These are phyloP conservation scores for Solioccasus polychromus DNA, from an alignment of 768 basidiomycete genomes.

Conservation along the genomic window DNA sequence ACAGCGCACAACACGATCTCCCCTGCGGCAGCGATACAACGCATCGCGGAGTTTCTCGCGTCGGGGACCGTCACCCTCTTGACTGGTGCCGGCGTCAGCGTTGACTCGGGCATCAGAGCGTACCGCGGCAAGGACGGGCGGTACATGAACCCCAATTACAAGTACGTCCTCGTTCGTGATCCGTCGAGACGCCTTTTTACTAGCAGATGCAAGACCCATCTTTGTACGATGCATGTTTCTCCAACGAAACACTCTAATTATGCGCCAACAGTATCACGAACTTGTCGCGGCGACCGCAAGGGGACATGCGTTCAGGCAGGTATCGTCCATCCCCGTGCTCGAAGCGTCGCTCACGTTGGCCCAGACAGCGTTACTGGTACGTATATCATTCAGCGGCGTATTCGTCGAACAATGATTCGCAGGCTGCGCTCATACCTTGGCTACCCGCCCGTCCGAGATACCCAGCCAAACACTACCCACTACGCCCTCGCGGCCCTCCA, in stretches of 20 bases:
- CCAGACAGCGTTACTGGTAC: constrained; percentile 82
- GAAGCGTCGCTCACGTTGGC: constrained; percentile 6
- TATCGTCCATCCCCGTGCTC: constrained; percentile 5
- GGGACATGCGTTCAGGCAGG: constrained; percentile 70
- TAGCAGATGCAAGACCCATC: constrained; percentile 47
- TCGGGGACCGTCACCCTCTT: constrained; percentile 71
- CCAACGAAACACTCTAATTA: constrained; percentile 10
- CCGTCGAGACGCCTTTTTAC: not conserved
- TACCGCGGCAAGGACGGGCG: constrained; percentile 84
- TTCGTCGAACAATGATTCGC: not conserved
- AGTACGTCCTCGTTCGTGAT: constrained; percentile 51
- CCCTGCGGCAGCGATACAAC: constrained; percentile 52
- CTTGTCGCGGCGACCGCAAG: constrained; percentile 67
- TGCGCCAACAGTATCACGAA: constrained; percentile 62
- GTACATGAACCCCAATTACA: constrained; percentile 90
- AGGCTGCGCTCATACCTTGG: constrained; percentile 76
- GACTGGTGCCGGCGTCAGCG: constrained; percentile 92
- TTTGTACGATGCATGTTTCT: constrained; percentile 35
- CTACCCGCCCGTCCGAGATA: constrained; percentile 82
- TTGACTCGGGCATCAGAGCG: constrained; percentile 94
- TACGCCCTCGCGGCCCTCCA: constrained; percentile 83
- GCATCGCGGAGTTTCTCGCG: constrained; percentile 62
- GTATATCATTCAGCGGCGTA: constrained; percentile 9
- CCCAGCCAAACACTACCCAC: constrained; percentile 87
- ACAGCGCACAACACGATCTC: constrained; percentile 38